Conservation (phyloP, 805 yeast genomes). For the Ogataea henricii region DNA sequence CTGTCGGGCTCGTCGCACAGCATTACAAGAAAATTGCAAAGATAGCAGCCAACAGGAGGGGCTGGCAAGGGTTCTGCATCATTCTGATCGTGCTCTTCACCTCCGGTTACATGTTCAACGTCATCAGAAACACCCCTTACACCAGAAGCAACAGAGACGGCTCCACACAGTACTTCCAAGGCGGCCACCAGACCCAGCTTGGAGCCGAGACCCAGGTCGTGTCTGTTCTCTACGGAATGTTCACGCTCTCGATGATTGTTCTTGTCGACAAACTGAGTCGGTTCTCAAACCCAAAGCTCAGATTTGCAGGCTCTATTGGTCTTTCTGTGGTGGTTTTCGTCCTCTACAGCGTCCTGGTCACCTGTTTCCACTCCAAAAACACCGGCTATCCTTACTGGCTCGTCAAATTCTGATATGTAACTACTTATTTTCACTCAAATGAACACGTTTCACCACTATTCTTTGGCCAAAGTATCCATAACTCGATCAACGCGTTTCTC, state of each 20-base stretch:
- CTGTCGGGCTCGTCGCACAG: constrained; percentile 31
- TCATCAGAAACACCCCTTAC: constrained; percentile 73
- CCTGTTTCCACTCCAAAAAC: constrained; percentile 69
- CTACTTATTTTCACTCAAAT: neutral
- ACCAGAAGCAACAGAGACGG: constrained; percentile 48
- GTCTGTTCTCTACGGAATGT: constrained; percentile 67
- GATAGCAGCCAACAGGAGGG: constrained; percentile 49
- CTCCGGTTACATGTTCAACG: constrained; percentile 92
- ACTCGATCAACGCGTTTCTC: constrained; percentile 27
- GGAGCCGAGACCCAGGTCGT: constrained; percentile 90
- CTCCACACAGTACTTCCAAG: constrained; percentile 38
- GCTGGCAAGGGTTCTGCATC: constrained; percentile 77
- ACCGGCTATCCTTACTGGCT: constrained; percentile 76
- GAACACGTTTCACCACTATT: neutral
- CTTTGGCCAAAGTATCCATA: neutral
- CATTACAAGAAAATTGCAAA: constrained; percentile 38
- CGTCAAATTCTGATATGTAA: constrained; percentile 15
- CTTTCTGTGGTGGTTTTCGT: constrained; percentile 50
- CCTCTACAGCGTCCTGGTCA: constrained; percentile 62
- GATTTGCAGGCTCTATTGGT: constrained; percentile 48
- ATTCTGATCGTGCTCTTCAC: constrained; percentile 68
- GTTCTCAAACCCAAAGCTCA: constrained; percentile 46
- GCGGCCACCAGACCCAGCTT: constrained; percentile 74
- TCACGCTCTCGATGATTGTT: constrained; percentile 60
- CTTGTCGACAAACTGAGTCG: constrained; percentile 60